Percentiles rank a stretch among this genome's conserved stretches.
These are phyloP conservation scores for Funneliformis caledonium DNA, from an alignment of 371 early-diverging fungal species.

Conservation along the genomic window DNA sequence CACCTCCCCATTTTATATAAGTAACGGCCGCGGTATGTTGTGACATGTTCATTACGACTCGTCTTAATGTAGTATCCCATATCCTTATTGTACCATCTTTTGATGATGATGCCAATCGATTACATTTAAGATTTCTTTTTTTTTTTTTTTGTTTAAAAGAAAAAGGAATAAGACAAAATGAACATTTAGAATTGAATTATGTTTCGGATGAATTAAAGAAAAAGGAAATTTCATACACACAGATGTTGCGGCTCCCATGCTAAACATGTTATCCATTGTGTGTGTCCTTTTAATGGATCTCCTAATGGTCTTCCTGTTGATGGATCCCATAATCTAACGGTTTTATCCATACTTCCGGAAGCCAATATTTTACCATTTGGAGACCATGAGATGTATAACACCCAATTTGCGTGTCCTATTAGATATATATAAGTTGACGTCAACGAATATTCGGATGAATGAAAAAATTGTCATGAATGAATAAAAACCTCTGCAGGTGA, in stretches of 20 bases:
- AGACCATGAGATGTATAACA: conserved; percentile 91
- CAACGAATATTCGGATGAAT: not conserved
- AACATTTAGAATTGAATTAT: not conserved
- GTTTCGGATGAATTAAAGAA: not conserved
- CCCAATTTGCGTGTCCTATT: conserved; percentile 91
- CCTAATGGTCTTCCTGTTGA: conserved; percentile 82
- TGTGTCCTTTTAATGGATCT: conserved; percentile 82
- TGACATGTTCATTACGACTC: conserved; percentile 77
- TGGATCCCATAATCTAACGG: conserved; percentile 89
- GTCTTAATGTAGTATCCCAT: conserved; percentile 88
- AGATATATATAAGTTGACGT: not conserved
- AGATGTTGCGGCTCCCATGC: conserved; percentile 94
- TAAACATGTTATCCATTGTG: conserved; percentile 86
- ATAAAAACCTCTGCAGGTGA: conserved; percentile 35
- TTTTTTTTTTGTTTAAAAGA: conserved; percentile 8
- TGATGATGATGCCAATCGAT: conserved; percentile 88
- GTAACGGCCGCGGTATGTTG: conserved; percentile 93
- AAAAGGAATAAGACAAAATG: not conserved
- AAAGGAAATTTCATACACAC: conserved; percentile 49
- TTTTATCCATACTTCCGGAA: conserved; percentile 95
- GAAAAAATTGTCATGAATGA: not conserved
- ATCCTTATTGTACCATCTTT: conserved; percentile 96
- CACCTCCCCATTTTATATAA: conserved; percentile 95
- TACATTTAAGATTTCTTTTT: conserved; percentile 69
- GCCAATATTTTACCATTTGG: conserved; percentile 87